A percentile compares a stretch with the other conserved stretches of the same genome.
These are phyloP conservation scores for Monilinia fructicola DNA, from an alignment of 2,329 filamentous ascomycete genomes.

Conservation along the genomic window DNA sequence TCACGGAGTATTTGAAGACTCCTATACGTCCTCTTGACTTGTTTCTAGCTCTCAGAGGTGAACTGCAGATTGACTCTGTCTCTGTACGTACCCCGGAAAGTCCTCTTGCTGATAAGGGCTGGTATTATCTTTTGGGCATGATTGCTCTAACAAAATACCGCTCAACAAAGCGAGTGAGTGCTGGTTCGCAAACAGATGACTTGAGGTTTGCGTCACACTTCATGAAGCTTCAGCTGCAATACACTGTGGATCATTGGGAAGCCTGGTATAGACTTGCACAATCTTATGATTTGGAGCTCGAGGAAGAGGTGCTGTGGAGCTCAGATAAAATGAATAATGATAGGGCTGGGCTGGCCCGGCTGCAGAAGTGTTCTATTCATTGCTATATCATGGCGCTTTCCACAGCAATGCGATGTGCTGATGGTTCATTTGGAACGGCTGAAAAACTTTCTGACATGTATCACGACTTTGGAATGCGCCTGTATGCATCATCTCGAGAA, in stretches of 20 bases:
- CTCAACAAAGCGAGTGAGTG: slow-evolving; percentile 41
- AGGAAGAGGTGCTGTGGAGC: slow-evolving; percentile 45
- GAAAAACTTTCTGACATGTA: slow-evolving; percentile 64
- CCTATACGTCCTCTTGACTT: slow-evolving; percentile 80
- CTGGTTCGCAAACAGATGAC: slow-evolving; percentile 43
- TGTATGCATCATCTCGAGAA: slow-evolving; percentile 67
- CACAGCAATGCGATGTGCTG: slow-evolving; percentile 56
- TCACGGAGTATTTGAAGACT: slow-evolving; percentile 77
- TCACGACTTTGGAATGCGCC: slow-evolving; percentile 64
- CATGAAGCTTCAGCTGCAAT: slow-evolving; percentile 43
- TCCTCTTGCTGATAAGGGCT: slow-evolving; percentile 74
- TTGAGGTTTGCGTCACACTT: slow-evolving; percentile 42
- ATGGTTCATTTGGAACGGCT: slow-evolving; percentile 53
- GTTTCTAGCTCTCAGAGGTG: slow-evolving; percentile 77
- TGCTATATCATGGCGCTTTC: slow-evolving; percentile 65
- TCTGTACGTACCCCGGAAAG: slow-evolving; percentile 68
- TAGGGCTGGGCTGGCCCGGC: slow-evolving; percentile 39
- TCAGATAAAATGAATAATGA: slow-evolving; percentile 45
- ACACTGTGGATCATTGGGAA: slow-evolving; percentile 44
- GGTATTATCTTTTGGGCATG: slow-evolving; percentile 90
- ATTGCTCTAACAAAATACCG: slow-evolving; percentile 81
- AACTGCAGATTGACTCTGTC: slow-evolving; percentile 70
- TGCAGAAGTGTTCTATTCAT: slow-evolving; percentile 43
- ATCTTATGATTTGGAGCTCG: slow-evolving; percentile 44
- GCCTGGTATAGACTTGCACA: slow-evolving; percentile 46